phyloP scores from a whole-genome alignment of 192 early-diverging fungal species.

The Phycomyces blakesleeanus region DNA sequence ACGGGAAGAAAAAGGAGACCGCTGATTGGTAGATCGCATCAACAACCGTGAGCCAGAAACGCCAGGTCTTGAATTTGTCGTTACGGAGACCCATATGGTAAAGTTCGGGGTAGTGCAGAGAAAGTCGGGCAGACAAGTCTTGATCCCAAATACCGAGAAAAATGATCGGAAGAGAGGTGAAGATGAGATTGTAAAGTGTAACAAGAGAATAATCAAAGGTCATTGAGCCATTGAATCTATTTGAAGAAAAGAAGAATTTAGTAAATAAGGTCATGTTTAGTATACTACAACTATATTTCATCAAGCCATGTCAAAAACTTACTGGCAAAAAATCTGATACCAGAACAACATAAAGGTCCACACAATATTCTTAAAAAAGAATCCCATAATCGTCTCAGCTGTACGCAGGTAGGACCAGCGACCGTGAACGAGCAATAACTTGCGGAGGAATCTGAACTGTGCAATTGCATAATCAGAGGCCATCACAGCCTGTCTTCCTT shows the following conservation, averaged over 20 bases:
- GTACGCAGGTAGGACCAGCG: conserved; percentile 88
- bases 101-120: conserved; percentile 70
- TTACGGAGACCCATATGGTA: conserved; percentile 73
- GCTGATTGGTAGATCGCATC: conserved; percentile 73
- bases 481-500: conserved; percentile 93
- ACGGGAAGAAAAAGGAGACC: conserved; percentile 65
- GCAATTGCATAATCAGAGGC: conserved; percentile 90
- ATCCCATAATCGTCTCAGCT: conserved; percentile 83
- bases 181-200: conserved; percentile 82
- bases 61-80: conserved; percentile 66
- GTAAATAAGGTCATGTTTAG: not conserved
- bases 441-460: conserved; percentile 82
- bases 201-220: conserved; percentile 87
- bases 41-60: conserved; percentile 72
- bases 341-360: conserved; percentile 87
- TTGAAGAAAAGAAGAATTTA: conserved; percentile 5
- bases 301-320: conserved; percentile 30
- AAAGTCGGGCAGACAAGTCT: conserved; percentile 66
- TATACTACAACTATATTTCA: not conserved
- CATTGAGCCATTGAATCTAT: conserved; percentile 70
- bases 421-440: conserved; percentile 88
- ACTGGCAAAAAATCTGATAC: conserved; percentile 86
- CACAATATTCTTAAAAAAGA: conserved; percentile 95
- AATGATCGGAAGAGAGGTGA: conserved; percentile 82
- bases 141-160: conserved; percentile 75